phyloP scores from a whole-genome alignment of 768 basidiomycete genomes.

The Mycena vitilis region DNA sequence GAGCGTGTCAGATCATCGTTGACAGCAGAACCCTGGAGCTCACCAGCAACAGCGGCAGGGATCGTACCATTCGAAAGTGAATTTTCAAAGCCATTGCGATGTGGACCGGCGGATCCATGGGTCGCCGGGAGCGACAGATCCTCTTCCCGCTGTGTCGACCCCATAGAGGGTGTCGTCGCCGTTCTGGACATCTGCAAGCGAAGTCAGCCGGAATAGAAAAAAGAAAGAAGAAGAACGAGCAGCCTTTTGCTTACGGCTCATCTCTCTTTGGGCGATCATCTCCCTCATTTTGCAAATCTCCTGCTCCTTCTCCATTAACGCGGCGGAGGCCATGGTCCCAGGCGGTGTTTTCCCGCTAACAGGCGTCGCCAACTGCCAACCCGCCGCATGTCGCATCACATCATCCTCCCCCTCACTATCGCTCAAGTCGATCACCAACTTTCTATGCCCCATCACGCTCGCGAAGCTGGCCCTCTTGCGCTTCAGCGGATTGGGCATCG shows the following conservation, averaged over 20 bases:
- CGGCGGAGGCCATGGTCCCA: slow-evolving; percentile 56
- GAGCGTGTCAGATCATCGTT: slow-evolving; percentile 20
- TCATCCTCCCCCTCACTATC: slow-evolving; percentile 72
- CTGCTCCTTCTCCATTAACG: slow-evolving; percentile 71
- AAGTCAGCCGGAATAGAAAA: slow-evolving; percentile 36
- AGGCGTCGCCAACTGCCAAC: slow-evolving; percentile 32
- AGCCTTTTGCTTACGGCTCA: slow-evolving; percentile 61
- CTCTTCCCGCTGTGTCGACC: slow-evolving; percentile 20
- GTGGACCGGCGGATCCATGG: slow-evolving; percentile 30
- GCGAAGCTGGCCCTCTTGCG: slow-evolving; percentile 67
- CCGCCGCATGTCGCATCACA: slow-evolving; percentile 41
- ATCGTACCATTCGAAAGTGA: slow-evolving; percentile 16
- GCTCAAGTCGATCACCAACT: slow-evolving; percentile 83
- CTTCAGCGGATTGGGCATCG: slow-evolving; percentile 43
- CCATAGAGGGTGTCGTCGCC: slow-evolving; percentile 13
- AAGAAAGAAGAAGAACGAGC: slow-evolving; percentile 35
- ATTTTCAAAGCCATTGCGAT: slow-evolving; percentile 20
- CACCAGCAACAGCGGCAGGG: slow-evolving; percentile 3
- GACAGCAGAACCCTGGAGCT: slow-evolving; percentile 19
- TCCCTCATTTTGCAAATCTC: slow-evolving; percentile 81
- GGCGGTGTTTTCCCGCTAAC: slow-evolving; percentile 41
- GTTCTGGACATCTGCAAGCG: slow-evolving; percentile 31
- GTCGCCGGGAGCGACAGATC: slow-evolving; percentile 28
- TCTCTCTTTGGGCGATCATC: slow-evolving; percentile 73
- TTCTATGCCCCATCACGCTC: slow-evolving; percentile 66